A percentile compares a stretch with the other conserved stretches of the same genome.
phyloP scores from a whole-genome alignment of 208 protist species.

The Balamuthia mandrillaris region DNA sequence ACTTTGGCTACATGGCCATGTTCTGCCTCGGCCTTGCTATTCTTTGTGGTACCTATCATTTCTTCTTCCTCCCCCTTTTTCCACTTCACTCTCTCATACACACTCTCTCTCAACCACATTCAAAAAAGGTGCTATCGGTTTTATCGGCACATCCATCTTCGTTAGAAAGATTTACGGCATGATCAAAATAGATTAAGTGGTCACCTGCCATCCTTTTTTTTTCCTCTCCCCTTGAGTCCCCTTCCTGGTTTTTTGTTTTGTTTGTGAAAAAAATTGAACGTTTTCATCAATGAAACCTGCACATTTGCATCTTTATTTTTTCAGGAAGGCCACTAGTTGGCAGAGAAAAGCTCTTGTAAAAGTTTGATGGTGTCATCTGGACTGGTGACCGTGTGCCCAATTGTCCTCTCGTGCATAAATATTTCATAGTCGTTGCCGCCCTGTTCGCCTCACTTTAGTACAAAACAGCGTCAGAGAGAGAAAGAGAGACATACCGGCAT shows the following conservation, averaged over 20 bases:
- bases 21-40: constrained; percentile 69
- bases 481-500: constrained; percentile 34
- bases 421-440: constrained; percentile 99
- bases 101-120: too few species aligned
- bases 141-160: constrained; percentile 58
- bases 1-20: constrained; percentile 80
- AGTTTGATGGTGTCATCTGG: constrained; percentile 96
- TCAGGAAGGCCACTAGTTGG: too few species aligned
- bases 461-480: neutral
- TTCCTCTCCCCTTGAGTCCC: too few species aligned
- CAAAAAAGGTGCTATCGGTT: constrained; percentile 70
- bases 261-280: too few species aligned
- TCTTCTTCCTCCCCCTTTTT: constrained; percentile 17
- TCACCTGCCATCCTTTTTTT: too few species aligned
- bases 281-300: too few species aligned
- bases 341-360: too few species aligned
- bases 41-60: constrained; percentile 61
- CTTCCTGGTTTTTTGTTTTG: too few species aligned
- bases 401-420: constrained; percentile 80
- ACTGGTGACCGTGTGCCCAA: constrained; percentile 88
- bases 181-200: constrained; percentile 64
- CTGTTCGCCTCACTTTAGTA: constrained; percentile 24
- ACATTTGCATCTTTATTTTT: too few species aligned
- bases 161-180: constrained; percentile 66
- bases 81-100: too few species aligned